Evolutionary conservation across 2,329 filamentous ascomycete species (phyloP).

Genomic region (Lasiodiplodia sp.): DNA sequence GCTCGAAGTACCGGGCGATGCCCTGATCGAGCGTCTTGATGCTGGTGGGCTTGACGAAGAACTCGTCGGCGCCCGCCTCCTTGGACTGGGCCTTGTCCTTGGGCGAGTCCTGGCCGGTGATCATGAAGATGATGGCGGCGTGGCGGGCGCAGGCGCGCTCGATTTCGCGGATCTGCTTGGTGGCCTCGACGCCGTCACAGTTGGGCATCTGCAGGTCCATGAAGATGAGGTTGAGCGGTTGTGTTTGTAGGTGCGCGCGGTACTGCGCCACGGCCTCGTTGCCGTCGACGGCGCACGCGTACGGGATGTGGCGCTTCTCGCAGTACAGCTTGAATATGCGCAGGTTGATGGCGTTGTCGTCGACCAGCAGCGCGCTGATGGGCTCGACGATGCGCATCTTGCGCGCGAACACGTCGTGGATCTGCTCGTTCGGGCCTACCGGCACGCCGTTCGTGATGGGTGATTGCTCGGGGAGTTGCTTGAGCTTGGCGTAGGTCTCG

Average conservation of each 20-base stretch:
- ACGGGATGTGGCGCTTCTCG: conserved; percentile 52
- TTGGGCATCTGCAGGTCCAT: conserved; percentile 57
- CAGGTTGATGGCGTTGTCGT: conserved; percentile 59
- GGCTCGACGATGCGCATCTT: conserved; percentile 22
- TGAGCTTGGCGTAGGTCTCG: conserved; percentile 17
- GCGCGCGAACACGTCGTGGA: conserved; percentile 4
- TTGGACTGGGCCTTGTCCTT: conserved; percentile 44
- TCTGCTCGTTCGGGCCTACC: conserved; percentile 6
- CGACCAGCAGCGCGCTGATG: conserved; percentile 50
- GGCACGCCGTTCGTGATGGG: conserved; percentile 3
- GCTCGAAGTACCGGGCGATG: conserved; percentile 22
- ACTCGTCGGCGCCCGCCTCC: conserved; percentile 47
- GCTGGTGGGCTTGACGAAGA: conserved; percentile 48
- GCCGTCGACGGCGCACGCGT: conserved; percentile 53
- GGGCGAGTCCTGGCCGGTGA: conserved; percentile 47
- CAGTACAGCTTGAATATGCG: conserved; percentile 59
- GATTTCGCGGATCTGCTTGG: conserved; percentile 47
- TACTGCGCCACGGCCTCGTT: conserved; percentile 53
- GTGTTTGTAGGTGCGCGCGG: conserved; percentile 34
- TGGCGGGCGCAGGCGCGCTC: conserved; percentile 35
- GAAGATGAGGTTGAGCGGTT: conserved; percentile 51
- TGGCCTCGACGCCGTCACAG: conserved; percentile 52
- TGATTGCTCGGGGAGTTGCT: neutral
- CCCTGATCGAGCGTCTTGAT: conserved; percentile 36
- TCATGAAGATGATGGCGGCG: conserved; percentile 45